Percentiles rank a stretch among this genome's conserved stretches.
Evolutionary conservation across 2,329 filamentous ascomycete species (phyloP).

Genomic region (Achaetomium macrosporum): DNA sequence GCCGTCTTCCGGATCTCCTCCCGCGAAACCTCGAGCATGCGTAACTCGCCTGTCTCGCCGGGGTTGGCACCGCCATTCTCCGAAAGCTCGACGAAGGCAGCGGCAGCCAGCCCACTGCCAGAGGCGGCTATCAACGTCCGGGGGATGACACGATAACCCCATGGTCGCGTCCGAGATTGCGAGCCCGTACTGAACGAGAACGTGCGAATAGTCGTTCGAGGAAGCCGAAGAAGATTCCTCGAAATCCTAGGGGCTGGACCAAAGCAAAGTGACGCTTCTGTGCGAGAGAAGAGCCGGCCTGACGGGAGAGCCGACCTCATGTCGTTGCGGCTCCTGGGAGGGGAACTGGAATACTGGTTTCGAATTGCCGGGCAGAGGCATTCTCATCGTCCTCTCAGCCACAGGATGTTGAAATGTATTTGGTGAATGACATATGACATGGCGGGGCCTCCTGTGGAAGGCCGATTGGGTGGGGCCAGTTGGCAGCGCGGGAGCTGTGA

Average conservation of each 20-base stretch:
- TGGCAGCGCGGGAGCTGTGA: conserved; percentile 13
- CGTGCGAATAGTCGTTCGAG: background rate
- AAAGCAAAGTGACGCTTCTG: conserved; percentile 11
- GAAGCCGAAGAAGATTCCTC: background rate
- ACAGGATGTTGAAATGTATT: background rate
- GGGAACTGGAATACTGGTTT: conserved; percentile 1
- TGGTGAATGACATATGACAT: conserved; percentile 12
- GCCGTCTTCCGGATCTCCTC: conserved; percentile 69
- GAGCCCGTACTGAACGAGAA: conserved; percentile 1
- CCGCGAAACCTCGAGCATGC: conserved; percentile 80
- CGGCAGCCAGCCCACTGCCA: conserved; percentile 43
- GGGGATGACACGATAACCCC: conserved; percentile 10
- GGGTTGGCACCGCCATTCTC: conserved; percentile 46
- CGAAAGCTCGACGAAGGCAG: conserved; percentile 53
- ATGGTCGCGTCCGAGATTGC: conserved; percentile 10
- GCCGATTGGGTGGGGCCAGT: background rate
- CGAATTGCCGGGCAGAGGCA: conserved; percentile 8
- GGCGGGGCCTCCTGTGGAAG: background rate
- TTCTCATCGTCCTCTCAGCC: conserved; percentile 11
- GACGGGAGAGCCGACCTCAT: conserved; percentile 22
- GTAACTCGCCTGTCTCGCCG: conserved; percentile 66
- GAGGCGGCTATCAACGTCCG: conserved; percentile 25
- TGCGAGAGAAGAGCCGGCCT: conserved; percentile 19
- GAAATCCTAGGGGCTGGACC: background rate
- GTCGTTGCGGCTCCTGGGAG: conserved; percentile 14